Conservation (phyloP, 2,329 filamentous ascomycete species). For the Daldinia eschscholtzii region DNA sequence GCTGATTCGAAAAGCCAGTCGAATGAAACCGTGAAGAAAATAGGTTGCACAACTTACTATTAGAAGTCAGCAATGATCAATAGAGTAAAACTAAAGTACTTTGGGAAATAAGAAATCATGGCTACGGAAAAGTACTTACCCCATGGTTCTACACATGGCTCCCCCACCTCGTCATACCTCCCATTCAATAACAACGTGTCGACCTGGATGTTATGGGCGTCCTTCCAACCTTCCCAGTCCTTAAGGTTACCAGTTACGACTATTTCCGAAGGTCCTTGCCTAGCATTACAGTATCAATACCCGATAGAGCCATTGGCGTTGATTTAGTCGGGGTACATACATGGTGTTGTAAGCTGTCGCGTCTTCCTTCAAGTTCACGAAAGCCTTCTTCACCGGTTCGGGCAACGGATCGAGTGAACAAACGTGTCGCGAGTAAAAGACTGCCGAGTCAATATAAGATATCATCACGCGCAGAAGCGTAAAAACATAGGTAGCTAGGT, state of each 20-base stretch:
- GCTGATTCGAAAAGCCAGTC: no score
- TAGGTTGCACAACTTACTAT: neutral
- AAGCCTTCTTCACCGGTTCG: constrained; percentile 10
- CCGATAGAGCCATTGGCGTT: neutral
- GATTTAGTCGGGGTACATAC: constrained; percentile 8
- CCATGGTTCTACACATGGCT: constrained; percentile 33
- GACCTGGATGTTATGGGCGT: constrained; percentile 31
- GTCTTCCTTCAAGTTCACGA: constrained; percentile 25
- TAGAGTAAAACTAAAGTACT: neutral
- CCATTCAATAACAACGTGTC: constrained; percentile 31
- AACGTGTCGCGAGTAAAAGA: constrained; percentile 26
- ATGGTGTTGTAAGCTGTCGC: constrained; percentile 22
- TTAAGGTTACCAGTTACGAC: constrained; percentile 29
- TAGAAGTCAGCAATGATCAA: neutral
- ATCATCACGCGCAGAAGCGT: neutral
- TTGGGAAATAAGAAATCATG: neutral
- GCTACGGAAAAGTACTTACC: constrained; percentile 3
- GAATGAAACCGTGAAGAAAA: neutral
- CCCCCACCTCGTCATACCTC: constrained; percentile 25
- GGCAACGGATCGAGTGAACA: constrained; percentile 24
- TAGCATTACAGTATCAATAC: neutral
- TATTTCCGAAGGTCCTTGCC: constrained; percentile 36
- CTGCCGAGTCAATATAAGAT: neutral
- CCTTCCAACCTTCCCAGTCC: constrained; percentile 33
- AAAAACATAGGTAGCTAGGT: neutral